Evolutionary conservation across 176 grass and related monocot species (phyloP), one percentile per base, ranked within the genome.

Genomic region (Metroxylon sagu): DNA sequence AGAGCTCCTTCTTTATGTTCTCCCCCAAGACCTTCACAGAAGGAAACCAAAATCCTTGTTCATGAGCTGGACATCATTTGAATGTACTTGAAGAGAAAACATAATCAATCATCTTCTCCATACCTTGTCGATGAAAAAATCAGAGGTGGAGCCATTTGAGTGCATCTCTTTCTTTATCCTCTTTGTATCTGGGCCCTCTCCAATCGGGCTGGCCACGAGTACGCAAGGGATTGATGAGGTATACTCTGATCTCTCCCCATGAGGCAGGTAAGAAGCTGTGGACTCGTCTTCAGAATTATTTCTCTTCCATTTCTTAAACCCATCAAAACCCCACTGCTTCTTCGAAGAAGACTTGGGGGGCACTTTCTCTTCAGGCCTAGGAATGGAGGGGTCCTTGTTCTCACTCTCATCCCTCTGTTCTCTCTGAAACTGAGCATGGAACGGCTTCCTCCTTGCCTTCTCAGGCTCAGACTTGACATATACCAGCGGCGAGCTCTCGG

Each of bases 241-340:
- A n/a, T 58, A 49, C 12, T 72, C 43, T 6, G 64, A 74, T 70
- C 28, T 35, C 26, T 77, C 48, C 16, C 76, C 16, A 4, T 48
- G 8, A 58, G 64, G 52, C 63, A 78, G 69, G 54, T 55, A 69
- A 17, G 62, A 62, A 15, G 30, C 43, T 0, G 29, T 59, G 17
- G 57, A 49, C 49, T 83, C 74, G 23, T 88, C 81, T 27, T 62
- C 78, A 2, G 18, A 57, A 54, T 35, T 49, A 3, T 64, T 54
- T 74, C 79, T 97, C 79, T 77, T 88, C 87, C 92, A 97, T 62
- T 83, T 97, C 72, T 87, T 96, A 52, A 90, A 76, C 57, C 86
- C 91, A 21, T 90, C 87, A 17, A 92, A 82, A 8, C 84, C 78
- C 93, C 93, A 97, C 2, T 78, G 77, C 6, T 79, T 85, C 71